phyloP scores from a whole-genome alignment of 2,329 filamentous ascomycete genomes.

The Pseudogymnoascus sp. region DNA sequence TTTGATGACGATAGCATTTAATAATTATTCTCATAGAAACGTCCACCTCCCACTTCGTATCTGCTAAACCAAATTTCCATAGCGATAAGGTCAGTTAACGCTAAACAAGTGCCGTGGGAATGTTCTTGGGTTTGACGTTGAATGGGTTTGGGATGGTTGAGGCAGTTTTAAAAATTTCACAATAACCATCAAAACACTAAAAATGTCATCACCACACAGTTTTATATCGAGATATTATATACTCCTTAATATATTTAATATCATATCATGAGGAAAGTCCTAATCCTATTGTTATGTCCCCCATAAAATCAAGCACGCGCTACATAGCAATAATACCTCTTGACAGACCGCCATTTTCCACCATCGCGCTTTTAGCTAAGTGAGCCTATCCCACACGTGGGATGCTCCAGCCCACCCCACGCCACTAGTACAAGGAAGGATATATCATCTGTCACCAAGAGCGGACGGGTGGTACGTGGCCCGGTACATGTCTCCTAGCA shows the following conservation, averaged over 20 bases:
- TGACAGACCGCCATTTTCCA: neutral
- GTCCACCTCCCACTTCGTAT: neutral
- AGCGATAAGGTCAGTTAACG: neutral
- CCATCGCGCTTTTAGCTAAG: neutral
- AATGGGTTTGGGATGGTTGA: neutral
- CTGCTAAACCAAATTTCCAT: neutral
- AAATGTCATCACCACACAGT: neutral
- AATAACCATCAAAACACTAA: too few relatives aligned
- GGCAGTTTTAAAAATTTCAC: too few relatives aligned
- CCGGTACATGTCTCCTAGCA: neutral
- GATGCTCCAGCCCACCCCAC: neutral
- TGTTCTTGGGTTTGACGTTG: neutral
- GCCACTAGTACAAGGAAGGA: neutral
- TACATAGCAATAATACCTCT: neutral
- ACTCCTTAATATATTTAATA: neutral
- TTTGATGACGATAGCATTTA: conserved; percentile 6
- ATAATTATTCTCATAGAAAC: neutral
- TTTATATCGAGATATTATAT: neutral
- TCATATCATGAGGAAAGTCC: neutral
- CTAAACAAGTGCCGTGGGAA: neutral
- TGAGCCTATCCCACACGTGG: neutral
- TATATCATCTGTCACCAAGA: neutral
- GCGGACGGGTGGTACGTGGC: neutral
- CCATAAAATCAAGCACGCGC: neutral
- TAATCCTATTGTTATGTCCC: neutral